Conservation (phyloP, 371 early-diverging fungal genomes). For the Mortierella sp. region DNA sequence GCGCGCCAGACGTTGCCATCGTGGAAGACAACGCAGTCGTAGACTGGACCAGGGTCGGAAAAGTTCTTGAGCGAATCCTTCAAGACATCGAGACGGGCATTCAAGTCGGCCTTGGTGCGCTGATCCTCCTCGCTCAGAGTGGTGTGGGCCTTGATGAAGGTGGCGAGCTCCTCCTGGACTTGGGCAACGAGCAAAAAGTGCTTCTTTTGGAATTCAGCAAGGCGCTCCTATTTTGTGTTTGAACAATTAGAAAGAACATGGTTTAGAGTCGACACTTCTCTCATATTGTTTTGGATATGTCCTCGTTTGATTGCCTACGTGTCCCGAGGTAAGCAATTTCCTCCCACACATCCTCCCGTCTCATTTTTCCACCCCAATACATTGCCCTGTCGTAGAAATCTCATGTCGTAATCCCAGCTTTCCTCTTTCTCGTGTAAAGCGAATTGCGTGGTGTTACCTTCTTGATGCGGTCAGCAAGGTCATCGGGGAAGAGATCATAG, state of each 20-base stretch:
- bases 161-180: conserved; percentile 70
- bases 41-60: conserved; percentile 83
- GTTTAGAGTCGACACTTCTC: neutral
- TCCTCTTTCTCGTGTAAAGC: neutral
- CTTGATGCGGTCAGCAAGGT: conserved; percentile 67
- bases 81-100: conserved; percentile 78
- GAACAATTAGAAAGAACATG: neutral
- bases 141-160: conserved; percentile 60
- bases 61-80: conserved; percentile 73
- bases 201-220: conserved; percentile 70
- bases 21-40: conserved; percentile 90
- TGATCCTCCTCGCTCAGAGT: conserved; percentile 58
- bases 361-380: neutral
- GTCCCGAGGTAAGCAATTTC: neutral
- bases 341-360: neutral
- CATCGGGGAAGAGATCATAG: conserved; percentile 83
- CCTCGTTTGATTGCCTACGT: neutral
- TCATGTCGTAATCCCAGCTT: neutral
- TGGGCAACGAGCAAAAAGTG: conserved; percentile 76
- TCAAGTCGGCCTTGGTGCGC: conserved; percentile 67
- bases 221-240: conserved; percentile 69
- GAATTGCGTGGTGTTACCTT: conserved; percentile 60
- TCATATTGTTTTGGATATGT: neutral
- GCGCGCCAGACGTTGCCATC: conserved; percentile 93
- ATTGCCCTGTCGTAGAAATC: neutral